phyloP scores from a whole-genome alignment of 306 rosid species.

The Mimosa pudica region DNA sequence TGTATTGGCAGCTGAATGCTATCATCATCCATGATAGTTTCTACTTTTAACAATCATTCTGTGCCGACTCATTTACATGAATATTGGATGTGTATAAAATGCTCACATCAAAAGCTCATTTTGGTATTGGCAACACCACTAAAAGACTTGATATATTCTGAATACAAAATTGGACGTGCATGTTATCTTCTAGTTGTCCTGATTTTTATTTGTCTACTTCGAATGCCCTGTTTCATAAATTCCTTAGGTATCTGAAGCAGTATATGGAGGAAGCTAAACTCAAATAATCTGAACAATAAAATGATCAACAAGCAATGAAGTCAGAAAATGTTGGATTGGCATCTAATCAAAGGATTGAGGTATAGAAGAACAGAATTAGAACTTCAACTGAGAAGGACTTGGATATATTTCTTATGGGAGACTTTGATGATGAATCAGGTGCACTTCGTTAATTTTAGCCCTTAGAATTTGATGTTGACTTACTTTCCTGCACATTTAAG shows the following conservation, averaged over 20 bases:
- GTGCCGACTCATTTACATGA: neutral
- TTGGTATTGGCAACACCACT: neutral
- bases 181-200: too few species aligned
- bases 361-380: slow-evolving; percentile 38
- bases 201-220: neutral
- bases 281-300: slow-evolving; percentile 43
- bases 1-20: neutral
- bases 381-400: slow-evolving; percentile 62
- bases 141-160: neutral
- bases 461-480: neutral
- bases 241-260: slow-evolving; percentile 60
- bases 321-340: slow-evolving; percentile 43
- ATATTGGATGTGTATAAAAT: neutral
- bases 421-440: slow-evolving; percentile 65
- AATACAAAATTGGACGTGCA: too few species aligned
- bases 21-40: neutral
- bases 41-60: neutral
- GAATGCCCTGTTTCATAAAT: slow-evolving; percentile 30
- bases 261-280: slow-evolving; percentile 50
- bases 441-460: slow-evolving; percentile 18
- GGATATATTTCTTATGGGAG: slow-evolving; percentile 71
- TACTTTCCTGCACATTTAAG: too few species aligned
- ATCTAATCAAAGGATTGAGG: slow-evolving; percentile 46
- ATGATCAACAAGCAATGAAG: slow-evolving; percentile 44
- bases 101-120: neutral